These are phyloP conservation scores for Beta macrorhiza DNA, from an alignment of 179 eudicot genomes.

Conservation along the genomic window DNA sequence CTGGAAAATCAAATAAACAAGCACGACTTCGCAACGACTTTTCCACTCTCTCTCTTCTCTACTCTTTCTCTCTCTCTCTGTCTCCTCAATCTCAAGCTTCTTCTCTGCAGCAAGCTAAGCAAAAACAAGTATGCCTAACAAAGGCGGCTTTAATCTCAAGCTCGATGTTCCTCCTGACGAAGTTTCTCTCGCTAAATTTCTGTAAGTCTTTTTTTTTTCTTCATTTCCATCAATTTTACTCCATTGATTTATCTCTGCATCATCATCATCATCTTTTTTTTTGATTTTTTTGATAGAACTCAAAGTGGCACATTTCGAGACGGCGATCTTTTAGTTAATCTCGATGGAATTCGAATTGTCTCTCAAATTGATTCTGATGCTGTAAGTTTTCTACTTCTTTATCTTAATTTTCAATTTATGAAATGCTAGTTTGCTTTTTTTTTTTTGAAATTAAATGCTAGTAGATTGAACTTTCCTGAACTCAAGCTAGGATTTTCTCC, in stretches of 20 bases:
- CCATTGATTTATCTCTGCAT: no score
- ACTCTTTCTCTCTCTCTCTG: slow-evolving; percentile 2
- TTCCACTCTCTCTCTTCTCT: no score
- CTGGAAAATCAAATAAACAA: slow-evolving; percentile 4
- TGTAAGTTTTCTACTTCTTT: slow-evolving; percentile 37
- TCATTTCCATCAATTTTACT: background rate
- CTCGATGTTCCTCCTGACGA: slow-evolving; percentile 78
- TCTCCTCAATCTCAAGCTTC: slow-evolving; percentile 9
- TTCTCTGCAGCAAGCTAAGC: background rate
- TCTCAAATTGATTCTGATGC: slow-evolving; percentile 47
- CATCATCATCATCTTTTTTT: background rate
- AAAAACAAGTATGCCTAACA: slow-evolving; percentile 31
- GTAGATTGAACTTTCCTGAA: no score
- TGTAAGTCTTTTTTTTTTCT: slow-evolving; percentile 36
- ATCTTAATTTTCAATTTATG: background rate
- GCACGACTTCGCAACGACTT: slow-evolving; percentile 41
- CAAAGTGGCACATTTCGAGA: slow-evolving; percentile 90
- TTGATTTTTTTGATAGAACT: slow-evolving; percentile 40
- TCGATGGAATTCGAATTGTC: slow-evolving; percentile 80
- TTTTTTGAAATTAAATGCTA: no score
- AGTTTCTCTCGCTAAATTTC: slow-evolving; percentile 57
- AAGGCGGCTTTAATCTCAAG: slow-evolving; percentile 50
- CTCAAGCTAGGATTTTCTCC: no score
- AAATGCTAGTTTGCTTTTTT: background rate
- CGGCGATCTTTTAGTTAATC: slow-evolving; percentile 90